Evolutionary conservation across 495 filamentous ascomycete genomes (phyloP).

Genomic region (Penicillium desertorum): DNA sequence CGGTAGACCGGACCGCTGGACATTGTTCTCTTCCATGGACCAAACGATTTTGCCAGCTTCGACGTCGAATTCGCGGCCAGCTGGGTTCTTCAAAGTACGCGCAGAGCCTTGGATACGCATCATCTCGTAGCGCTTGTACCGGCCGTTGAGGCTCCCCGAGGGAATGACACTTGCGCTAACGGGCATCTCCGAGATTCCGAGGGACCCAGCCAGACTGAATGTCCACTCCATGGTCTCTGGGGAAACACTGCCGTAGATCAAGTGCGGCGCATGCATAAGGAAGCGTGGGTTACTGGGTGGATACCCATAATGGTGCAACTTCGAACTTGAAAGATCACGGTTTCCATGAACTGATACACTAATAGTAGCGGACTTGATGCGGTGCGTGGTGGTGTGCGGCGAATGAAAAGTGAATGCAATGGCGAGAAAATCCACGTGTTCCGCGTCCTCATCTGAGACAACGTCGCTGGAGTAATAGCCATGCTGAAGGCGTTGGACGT

Average conservation of each 20-base stretch:
- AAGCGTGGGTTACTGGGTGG: constrained; percentile 40
- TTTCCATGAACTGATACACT: constrained; percentile 35
- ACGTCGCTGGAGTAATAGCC: constrained; percentile 46
- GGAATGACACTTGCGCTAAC: constrained; percentile 47
- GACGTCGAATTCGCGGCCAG: constrained; percentile 37
- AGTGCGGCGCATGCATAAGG: constrained; percentile 53
- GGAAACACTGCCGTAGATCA: constrained; percentile 53
- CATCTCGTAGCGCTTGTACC: constrained; percentile 51
- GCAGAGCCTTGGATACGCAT: constrained; percentile 55
- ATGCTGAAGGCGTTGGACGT: constrained; percentile 53
- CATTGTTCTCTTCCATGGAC: constrained; percentile 52
- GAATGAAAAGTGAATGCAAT: constrained; percentile 53
- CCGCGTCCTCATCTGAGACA: constrained; percentile 42
- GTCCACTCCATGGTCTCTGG: constrained; percentile 54
- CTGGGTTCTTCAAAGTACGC: constrained; percentile 38
- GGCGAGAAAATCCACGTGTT: constrained; percentile 52
- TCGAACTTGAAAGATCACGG: constrained; percentile 11
- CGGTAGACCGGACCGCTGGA: constrained; percentile 53
- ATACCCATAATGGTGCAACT: constrained; percentile 9
- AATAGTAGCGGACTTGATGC: constrained; percentile 51
- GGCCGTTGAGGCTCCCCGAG: constrained; percentile 37
- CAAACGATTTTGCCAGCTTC: constrained; percentile 51
- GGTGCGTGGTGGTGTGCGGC: constrained; percentile 38
- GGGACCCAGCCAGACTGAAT: constrained; percentile 49
- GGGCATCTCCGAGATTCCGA: constrained; percentile 48